Evolutionary conservation across 73 alveolate species (phyloP).

Genomic region (Tetrahymena thermophila): DNA sequence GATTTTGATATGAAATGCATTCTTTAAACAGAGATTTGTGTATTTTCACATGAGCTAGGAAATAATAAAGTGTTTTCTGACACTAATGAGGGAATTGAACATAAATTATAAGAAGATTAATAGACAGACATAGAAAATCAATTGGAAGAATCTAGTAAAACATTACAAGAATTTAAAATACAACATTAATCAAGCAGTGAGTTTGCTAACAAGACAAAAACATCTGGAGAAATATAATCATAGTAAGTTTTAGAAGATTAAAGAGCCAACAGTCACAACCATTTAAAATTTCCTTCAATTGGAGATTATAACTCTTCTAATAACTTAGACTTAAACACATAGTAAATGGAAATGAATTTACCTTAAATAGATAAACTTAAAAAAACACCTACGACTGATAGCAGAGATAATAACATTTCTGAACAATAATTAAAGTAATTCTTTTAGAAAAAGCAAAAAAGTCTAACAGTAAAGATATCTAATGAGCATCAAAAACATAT

Average conservation of each 20-base stretch:
- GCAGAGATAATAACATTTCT: background rate
- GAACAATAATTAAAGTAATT: background rate
- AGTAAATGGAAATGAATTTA: background rate
- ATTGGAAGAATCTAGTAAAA: background rate
- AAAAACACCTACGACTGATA: background rate
- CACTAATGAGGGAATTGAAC: background rate
- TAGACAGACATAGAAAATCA: background rate
- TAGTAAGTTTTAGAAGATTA: background rate
- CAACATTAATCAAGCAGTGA: background rate
- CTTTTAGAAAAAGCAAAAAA: background rate
- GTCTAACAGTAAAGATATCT: background rate
- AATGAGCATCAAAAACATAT: background rate
- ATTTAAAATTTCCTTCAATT: background rate
- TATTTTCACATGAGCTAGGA: background rate
- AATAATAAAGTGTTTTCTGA: background rate
- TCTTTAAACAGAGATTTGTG: background rate
- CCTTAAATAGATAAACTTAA: background rate
- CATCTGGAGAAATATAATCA: background rate
- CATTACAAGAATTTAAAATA: background rate
- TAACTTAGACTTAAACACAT: background rate
- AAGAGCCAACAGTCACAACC: background rate
- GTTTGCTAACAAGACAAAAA: background rate
- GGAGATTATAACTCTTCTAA: background rate
- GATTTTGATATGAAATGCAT: background rate
- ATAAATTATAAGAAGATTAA: background rate